A percentile compares a stretch with the other conserved stretches of the same genome.
Evolutionary conservation across 495 filamentous ascomycete species (phyloP).

Genomic region (Aspergillus ostianus): DNA sequence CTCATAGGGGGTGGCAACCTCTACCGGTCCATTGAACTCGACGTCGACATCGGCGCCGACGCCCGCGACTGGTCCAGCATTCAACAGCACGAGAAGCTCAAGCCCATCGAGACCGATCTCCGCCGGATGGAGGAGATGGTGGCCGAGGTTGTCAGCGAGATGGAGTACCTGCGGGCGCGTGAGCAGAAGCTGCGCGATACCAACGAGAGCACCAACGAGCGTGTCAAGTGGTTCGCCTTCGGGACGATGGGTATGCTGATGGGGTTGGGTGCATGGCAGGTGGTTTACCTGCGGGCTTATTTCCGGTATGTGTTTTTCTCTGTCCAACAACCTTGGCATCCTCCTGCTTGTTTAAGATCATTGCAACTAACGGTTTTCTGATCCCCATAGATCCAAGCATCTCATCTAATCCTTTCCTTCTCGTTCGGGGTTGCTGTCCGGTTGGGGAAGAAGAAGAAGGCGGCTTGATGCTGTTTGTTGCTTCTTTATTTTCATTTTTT

Average conservation of each 20-base stretch:
- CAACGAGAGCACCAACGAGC: conserved; percentile 98
- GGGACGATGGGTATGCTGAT: conserved; percentile 92
- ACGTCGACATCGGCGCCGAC: conserved; percentile 98
- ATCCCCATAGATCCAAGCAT: conserved; percentile 66
- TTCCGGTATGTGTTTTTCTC: conserved; percentile 69
- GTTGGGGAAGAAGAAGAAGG: conserved; percentile 10
- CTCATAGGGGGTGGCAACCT: conserved; percentile 52
- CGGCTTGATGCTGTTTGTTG: conserved; percentile 11
- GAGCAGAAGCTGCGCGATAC: conserved; percentile 97
- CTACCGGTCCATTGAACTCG: conserved; percentile 81
- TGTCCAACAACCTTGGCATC: too few species aligned
- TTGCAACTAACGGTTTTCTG: conserved; percentile 1
- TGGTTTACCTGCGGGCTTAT: conserved; percentile 95
- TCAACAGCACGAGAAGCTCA: conserved; percentile 94
- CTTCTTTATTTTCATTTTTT: conserved; percentile 14
- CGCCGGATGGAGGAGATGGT: conserved; percentile 89
- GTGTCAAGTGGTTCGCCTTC: conserved; percentile 98
- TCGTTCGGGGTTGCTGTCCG: conserved; percentile 10
- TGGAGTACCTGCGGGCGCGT: conserved; percentile 85
- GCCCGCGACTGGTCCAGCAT: conserved; percentile 98
- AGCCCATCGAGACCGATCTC: conserved; percentile 94
- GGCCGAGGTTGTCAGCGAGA: conserved; percentile 75
- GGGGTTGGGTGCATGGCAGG: conserved; percentile 91
- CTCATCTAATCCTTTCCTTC: conserved; percentile 58
- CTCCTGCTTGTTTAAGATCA: neutral